Evolutionary conservation across 2,329 filamentous ascomycete genomes (phyloP), one percentile per base, ranked within the genome.

Genomic region (Beauveria australis): DNA sequence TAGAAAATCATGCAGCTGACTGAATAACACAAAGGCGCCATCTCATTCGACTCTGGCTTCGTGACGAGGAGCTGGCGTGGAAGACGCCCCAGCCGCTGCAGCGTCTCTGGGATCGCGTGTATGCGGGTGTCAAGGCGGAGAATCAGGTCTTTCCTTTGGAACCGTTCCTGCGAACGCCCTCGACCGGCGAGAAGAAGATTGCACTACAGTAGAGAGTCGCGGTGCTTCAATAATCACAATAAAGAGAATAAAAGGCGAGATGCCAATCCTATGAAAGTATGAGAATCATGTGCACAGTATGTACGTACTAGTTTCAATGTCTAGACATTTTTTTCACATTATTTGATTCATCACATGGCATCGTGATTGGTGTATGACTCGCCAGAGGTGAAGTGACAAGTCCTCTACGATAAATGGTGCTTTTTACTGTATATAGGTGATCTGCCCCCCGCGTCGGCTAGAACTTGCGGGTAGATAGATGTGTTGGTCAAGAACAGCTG

Each of bases 131-230:
- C 3, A 77, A 71, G 3, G 72, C 77, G 0, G 81, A 84, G 63
- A 78, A 74, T 12, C 74, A 81, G 41, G 78, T 84, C 0, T 81
- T 86, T 58, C 83, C 83, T 0, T 71, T 85, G 2, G 80, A 87
- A 66, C 80, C 82, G 4, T 63, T 61, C 40, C 52, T 66, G 24
- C 59, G 63, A 24, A 3, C 30, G 18, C 43, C 43, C 18, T 41
- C 51, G 8, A 54, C 43, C 5, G 49, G 51, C n/a, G 43, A 47
- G 12, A 47, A 49, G 58, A 22, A 19, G 16, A 18, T 18, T 41
- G 18, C 37, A 4, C 14, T 43, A 2, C 44, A 47, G 44, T 47
- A 47, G 12, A 14, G 12, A 37, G 33, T 6, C 33, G 33, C 33
- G 5, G 33, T 9, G 47, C 16, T 49, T 22, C 46, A 26, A 43